Evolutionary conservation across 2,329 filamentous ascomycete genomes (phyloP).

Genomic region (Trichophyton schoenleinii): DNA sequence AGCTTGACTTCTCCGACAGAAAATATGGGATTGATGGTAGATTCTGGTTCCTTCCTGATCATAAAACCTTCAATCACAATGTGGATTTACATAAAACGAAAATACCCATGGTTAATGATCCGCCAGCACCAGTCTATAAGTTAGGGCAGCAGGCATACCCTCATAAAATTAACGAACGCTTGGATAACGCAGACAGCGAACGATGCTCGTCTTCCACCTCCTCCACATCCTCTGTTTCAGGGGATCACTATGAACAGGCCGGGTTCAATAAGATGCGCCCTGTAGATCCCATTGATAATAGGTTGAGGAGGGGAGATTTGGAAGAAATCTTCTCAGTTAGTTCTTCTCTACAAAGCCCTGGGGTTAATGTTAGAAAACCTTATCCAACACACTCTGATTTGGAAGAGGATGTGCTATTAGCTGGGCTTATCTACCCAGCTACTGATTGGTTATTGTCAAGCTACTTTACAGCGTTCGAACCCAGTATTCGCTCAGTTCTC

Average conservation of each 20-base stretch:
- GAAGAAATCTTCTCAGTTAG: background rate
- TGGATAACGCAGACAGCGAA: background rate
- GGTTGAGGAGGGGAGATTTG: background rate
- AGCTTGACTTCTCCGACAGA: constrained; percentile 37
- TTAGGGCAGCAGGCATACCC: background rate
- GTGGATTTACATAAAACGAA: background rate
- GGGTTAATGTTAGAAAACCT: background rate
- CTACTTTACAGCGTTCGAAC: constrained; percentile 27
- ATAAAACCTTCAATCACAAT: background rate
- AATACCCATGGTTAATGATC: background rate
- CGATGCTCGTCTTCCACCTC: background rate
- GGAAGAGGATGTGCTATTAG: constrained; percentile 19
- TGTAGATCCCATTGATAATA: background rate
- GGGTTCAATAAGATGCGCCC: background rate
- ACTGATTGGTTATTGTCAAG: constrained; percentile 30
- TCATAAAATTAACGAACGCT: background rate
- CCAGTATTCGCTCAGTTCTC: constrained; percentile 22
- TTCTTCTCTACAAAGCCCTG: background rate
- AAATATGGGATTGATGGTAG: constrained; percentile 42
- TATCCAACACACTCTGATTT: background rate
- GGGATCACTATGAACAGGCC: background rate
- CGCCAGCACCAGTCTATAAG: background rate
- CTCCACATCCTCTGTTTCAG: background rate
- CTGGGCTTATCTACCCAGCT: constrained; percentile 28
- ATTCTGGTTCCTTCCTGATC: constrained; percentile 26